Conservation (phyloP, 2,329 filamentous ascomycete genomes). For the Paraphaeosphaeria minitans region DNA sequence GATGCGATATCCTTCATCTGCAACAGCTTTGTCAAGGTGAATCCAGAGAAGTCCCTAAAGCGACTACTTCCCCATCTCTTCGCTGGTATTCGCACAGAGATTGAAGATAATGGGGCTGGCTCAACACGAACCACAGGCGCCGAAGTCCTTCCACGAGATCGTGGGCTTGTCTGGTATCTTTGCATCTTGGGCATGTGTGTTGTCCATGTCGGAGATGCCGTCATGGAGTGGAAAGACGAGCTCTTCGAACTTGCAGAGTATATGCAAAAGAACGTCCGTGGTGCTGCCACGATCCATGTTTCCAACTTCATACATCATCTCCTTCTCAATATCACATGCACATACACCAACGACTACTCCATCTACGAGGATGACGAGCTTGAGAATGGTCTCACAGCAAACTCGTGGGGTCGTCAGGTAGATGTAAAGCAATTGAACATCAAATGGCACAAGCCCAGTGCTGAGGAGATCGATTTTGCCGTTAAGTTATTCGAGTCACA, state of each 20-base stretch:
- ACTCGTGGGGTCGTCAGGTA: constrained; percentile 84
- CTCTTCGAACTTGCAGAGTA: constrained; percentile 90
- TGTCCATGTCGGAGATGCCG: constrained; percentile 89
- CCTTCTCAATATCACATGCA: constrained; percentile 90
- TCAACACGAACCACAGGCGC: constrained; percentile 92
- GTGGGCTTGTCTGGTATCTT: constrained; percentile 94
- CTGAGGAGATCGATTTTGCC: constrained; percentile 84
- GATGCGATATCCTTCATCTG: constrained; percentile 99
- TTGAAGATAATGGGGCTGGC: constrained; percentile 93
- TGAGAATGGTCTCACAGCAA: constrained; percentile 71
- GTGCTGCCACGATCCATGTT: constrained; percentile 91
- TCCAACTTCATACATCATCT: constrained; percentile 98
- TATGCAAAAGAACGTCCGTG: constrained; percentile 95
- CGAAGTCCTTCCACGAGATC: constrained; percentile 89
- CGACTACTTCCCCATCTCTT: constrained; percentile 89
- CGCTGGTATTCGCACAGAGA: constrained; percentile 91
- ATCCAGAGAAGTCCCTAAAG: constrained; percentile 90
- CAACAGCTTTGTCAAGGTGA: constrained; percentile 94
- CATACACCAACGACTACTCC: constrained; percentile 87
- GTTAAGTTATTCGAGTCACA: constrained; percentile 88
- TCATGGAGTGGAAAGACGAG: constrained; percentile 86
- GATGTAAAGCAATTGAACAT: constrained; percentile 78
- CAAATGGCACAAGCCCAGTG: constrained; percentile 85
- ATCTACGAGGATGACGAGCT: constrained; percentile 82
- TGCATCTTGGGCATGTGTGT: constrained; percentile 98